Evolutionary conservation across 2,329 filamentous ascomycete species (phyloP), one percentile per base, ranked within the genome.

Genomic region (Niveomyces coronatus): DNA sequence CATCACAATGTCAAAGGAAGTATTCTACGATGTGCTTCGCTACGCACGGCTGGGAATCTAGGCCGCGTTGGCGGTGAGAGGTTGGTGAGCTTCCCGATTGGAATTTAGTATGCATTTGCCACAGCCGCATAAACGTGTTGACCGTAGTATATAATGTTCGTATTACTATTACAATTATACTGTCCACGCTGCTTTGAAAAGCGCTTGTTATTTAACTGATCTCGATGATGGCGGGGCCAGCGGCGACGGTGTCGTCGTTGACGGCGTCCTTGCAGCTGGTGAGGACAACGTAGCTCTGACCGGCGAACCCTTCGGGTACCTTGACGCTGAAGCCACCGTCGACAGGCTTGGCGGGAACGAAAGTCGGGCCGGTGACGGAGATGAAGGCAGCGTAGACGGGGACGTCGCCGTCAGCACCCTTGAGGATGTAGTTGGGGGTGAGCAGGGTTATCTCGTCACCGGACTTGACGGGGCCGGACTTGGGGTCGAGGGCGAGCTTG

Each of bases 401-500:
- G 18, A 45, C 44, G 9, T 35, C 45, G 6, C 42, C 47, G 19
- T 51, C 39, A 2, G 44, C 46, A 2, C 44, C 47, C 40, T 52
- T 44, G 40, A 60, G 49, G 7, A 42, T 39, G 34, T 52, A 50
- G 32, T 41, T 35, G 4, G 53, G 51, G 15, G 44, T 40, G 19
- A 24, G 16, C 4, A 44, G 34, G 7, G 22, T 35, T 17, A 43
- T 26, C 31, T 33, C 28, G 23, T 28, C 31, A 18, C 37, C 32
- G 11, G 32, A 9, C 42, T 51, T 52, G 39, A 58, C 40, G 24
- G 48, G 32, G 9, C 47, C 44, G 34, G 52, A 54, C 22, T 55
- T 51, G 39, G 49, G 53, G 9, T 62, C 57, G 8, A 63, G 60
- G 3, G 56, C 54, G 20, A 79, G 57, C 4, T 65, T 53, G 2